phyloP scores from a whole-genome alignment of 139 green algal species.

The Chlorella sp. region DNA sequence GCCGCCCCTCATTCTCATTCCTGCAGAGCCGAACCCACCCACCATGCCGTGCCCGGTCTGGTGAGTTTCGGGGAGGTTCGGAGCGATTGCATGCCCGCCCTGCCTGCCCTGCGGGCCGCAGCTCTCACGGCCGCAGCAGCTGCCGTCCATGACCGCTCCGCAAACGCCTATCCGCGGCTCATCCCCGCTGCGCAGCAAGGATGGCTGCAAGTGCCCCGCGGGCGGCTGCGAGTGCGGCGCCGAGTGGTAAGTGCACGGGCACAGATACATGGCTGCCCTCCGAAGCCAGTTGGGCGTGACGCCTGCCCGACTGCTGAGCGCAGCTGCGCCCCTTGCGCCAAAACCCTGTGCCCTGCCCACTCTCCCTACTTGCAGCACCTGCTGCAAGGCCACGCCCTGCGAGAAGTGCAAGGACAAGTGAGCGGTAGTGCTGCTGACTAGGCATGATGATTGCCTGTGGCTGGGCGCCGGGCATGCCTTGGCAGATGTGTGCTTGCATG shows the following conservation, averaged over 20 bases:
- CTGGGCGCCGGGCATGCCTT: too few species aligned
- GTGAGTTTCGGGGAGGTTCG: too few species aligned
- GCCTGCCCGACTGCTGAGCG: neutral
- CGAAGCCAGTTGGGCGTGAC: too few species aligned
- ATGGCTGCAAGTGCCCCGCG: constrained; percentile 2
- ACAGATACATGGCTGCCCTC: neutral
- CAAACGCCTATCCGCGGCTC: too few species aligned
- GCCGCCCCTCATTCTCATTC: neutral
- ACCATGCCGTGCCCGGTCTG: constrained; percentile 5
- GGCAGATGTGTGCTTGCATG: too few species aligned
- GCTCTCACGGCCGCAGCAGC: too few species aligned
- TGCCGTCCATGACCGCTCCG: too few species aligned
- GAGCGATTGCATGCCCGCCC: too few species aligned
- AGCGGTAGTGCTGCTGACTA: neutral
- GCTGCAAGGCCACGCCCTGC: neutral
- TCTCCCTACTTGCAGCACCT: neutral
- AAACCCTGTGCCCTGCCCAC: neutral
- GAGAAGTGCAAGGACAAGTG: constrained; percentile 16
- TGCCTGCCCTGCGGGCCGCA: too few species aligned
- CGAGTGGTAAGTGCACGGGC: neutral
- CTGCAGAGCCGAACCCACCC: too few species aligned
- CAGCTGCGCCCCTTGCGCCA: neutral
- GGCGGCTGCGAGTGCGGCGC: neutral
- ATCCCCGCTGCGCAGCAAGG: neutral
- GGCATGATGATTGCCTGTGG: too few species aligned